Evolutionary conservation across 352 stramenopile species (phyloP), one percentile per base, ranked within the genome.

Genomic region (Ophiocytium majus): DNA sequence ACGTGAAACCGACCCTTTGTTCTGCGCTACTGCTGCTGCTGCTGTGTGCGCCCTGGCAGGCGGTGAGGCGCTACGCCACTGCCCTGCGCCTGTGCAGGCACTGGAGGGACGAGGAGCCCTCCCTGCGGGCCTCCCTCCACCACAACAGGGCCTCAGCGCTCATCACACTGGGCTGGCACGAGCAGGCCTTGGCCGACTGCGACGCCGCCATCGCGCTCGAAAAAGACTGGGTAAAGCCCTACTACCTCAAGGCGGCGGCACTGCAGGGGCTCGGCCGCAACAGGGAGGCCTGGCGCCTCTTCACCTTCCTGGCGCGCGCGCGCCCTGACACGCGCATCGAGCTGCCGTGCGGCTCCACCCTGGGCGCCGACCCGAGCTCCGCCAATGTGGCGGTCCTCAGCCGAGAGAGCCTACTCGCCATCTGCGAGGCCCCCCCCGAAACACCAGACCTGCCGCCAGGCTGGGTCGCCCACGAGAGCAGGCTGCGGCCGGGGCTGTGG

Each of bases 41-140:
- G 5, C 66, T 14, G 5, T 17, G 5, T 5, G 5, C 32, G 5
- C 5, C 66, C 14, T 14, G 32, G 5, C 66, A 78, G 66, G 66
- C 66, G 66, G 66, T 78, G 66, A 5, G 66, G 32, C 32, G 35
- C 32, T 78, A 78, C 35, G 14, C 66, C 5, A 14, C 35, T 5
- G 66, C 66, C 5, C 66, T 78, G 32, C 32, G 66, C 66, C 35
- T 78, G 5, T 78, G 66, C 35, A 78, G 14, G 66, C 66, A 78
- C 35, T 78, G 66, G 66, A 14, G 5, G 5, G 35, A 78, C 35
- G 32, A 43, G 35, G 66, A 78, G 66, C 66, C 66, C 32, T 78
- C 66, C 32, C 66, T 17, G 35, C 32, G 32, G 5, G 66, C 66
- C 32, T 78, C 66, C 5, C 32, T 78, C 35, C 35, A 43, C 35